Percentiles rank a stretch among this genome's conserved stretches.
These are phyloP conservation scores for Dioscorea zingiberensis DNA, from an alignment of 106 monocot species.

Conservation along the genomic window DNA sequence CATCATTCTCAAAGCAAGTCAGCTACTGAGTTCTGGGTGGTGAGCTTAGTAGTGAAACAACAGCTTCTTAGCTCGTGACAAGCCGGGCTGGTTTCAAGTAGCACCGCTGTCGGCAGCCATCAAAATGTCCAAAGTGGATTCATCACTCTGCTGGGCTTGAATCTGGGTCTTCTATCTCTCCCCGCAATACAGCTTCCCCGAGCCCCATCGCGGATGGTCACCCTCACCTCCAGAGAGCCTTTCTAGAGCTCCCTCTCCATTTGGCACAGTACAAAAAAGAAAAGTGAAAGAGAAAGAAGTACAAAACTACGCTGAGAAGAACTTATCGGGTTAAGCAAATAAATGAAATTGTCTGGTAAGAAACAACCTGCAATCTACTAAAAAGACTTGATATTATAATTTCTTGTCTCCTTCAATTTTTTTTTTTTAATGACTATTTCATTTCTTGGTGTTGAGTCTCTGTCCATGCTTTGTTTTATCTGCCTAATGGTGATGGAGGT, in stretches of 20 bases:
- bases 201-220: constrained; percentile 37
- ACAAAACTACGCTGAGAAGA: too few species aligned
- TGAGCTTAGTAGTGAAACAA: constrained; percentile 32
- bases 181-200: constrained; percentile 23
- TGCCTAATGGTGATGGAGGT: too few species aligned
- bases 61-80: constrained; percentile 17
- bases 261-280: constrained; percentile 53
- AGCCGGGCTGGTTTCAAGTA: constrained; percentile 31
- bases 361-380: too few species aligned
- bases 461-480: too few species aligned
- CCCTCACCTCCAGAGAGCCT: constrained; percentile 36
- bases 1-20: constrained; percentile 34
- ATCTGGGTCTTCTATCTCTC: constrained; percentile 34
- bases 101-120: constrained; percentile 41
- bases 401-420: too few species aligned
- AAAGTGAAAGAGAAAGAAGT: constrained; percentile 24
- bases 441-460: too few species aligned
- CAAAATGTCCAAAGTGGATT: constrained; percentile 29
- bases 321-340: too few species aligned
- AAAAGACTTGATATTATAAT: too few species aligned
- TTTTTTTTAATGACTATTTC: too few species aligned
- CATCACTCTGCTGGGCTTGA: constrained; percentile 43
- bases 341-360: too few species aligned
- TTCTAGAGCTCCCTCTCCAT: constrained; percentile 61
- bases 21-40: constrained; percentile 44